Evolutionary conservation across 2,329 filamentous ascomycete species (phyloP), one percentile per base, ranked within the genome.

Genomic region (Cadophora sp.): DNA sequence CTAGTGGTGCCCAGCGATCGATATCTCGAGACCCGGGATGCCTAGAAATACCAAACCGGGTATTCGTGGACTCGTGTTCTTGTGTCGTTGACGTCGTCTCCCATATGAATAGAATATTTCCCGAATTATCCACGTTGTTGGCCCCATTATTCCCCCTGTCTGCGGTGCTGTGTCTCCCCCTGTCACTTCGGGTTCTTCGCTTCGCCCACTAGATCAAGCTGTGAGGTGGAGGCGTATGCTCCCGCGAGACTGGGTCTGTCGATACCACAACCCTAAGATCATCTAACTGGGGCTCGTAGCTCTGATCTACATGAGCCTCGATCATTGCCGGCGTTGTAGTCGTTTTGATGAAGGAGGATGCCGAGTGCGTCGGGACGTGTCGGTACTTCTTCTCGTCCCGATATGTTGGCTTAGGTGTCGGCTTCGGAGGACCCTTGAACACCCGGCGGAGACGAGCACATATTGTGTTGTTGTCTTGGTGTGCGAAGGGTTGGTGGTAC

Each of bases 291-390:
- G 33, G 50, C 41, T 62, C 33, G 14, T 11, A 6, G 43, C 50
- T 50, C 50, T 66, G 66, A 8, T 58, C 36, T 43, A 33, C 24
- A 18, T 51, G 33, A 41, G 48, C 55, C 53, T 51, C 51, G 18
- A 68, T 47, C 71, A 73, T 73, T 9, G 50, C 55, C 24, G 65
- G 55, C 16, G 70, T 71, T 1, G 71, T 73, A 16, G 71, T 47
- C 6, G 68, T 69, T 27, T 63, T 73, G 18, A 71, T 39, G 50
- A 73, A 73, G 1, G 71, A 73, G 5, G 66, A 63, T 30, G 48
- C 62, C 1, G 71, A 63, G 48, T 73, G 71, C 18, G 66, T 68
- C 1, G 71, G 70, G 5, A 48, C 64, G 30, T 73, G 71, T 43
- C 68, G 66, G 51, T 71, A 73, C 41, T 65, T 66, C 62, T 71